Conservation (phyloP, 768 basidiomycete genomes). For the Mrakia blollopis region DNA sequence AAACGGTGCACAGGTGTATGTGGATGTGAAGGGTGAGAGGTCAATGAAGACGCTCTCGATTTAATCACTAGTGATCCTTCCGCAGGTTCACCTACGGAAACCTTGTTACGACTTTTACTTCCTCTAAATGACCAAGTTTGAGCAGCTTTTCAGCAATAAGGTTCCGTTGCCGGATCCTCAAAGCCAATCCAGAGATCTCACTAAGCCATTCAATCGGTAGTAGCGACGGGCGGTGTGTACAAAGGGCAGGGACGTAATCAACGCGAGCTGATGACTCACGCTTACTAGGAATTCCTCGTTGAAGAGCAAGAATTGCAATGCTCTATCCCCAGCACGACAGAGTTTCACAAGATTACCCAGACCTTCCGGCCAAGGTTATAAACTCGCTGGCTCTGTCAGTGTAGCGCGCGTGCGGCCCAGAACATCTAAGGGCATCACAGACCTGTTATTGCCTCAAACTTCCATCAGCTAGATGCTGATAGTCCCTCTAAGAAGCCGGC, state of each 20-base stretch:
- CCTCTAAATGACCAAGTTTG: no score
- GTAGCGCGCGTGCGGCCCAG: conserved; percentile 79
- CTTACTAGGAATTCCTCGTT: conserved; percentile 62
- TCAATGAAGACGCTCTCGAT: no score
- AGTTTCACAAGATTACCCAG: conserved; percentile 74
- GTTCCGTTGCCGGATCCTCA: conserved; percentile 56
- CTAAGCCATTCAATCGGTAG: conserved; percentile 88
- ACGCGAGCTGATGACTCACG: conserved; percentile 82
- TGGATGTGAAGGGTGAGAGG: no score
- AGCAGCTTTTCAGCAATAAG: conserved; percentile 54
- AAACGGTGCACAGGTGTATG: no score
- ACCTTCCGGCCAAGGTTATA: conserved; percentile 66
- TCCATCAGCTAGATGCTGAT: conserved; percentile 72
- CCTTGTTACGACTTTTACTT: no score
- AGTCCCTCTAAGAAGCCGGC: conserved; percentile 81
- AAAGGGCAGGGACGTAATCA: conserved; percentile 88
- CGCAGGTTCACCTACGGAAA: no score
- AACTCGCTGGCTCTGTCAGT: conserved; percentile 82
- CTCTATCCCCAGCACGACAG: conserved; percentile 79
- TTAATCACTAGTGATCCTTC: no score
- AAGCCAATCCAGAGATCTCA: conserved; percentile 77
- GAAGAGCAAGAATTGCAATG: conserved; percentile 89
- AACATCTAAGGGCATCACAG: conserved; percentile 88
- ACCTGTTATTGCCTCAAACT: conserved; percentile 89
- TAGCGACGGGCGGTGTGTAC: conserved; percentile 86